These are phyloP conservation scores for Candida glucosophila DNA, from an alignment of 1,139 yeast species.

Conservation along the genomic window DNA sequence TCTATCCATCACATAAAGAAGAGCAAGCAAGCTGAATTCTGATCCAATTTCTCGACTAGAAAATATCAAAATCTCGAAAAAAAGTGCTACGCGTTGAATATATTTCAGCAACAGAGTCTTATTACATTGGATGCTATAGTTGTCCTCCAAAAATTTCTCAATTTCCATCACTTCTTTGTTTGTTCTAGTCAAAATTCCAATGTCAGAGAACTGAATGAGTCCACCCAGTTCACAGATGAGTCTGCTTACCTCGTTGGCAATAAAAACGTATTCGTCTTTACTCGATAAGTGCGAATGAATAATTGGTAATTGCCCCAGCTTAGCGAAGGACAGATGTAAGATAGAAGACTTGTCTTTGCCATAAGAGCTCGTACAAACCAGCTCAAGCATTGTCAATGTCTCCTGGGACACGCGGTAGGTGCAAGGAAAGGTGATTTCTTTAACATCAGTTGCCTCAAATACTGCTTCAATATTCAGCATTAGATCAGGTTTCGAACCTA, in stretches of 20 bases:
- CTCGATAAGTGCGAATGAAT: slow-evolving; percentile 17
- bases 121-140: slow-evolving; percentile 33
- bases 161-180: slow-evolving; percentile 45
- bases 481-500: slow-evolving; percentile 40
- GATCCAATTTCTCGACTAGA: slow-evolving; percentile 21
- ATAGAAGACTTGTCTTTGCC: slow-evolving; percentile 8
- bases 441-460: slow-evolving; percentile 16
- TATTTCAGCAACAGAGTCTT: slow-evolving; percentile 36
- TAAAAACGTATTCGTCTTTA: slow-evolving; percentile 29
- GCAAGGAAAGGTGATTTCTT: slow-evolving; percentile 30
- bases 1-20: slow-evolving; percentile 20
- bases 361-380: no score
- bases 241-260: slow-evolving; percentile 37
- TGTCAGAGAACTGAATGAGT: slow-evolving; percentile 37
- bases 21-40: slow-evolving; percentile 25
- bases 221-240: slow-evolving; percentile 40
- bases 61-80: slow-evolving; percentile 44
- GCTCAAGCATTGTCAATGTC: slow-evolving; percentile 34
- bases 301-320: slow-evolving; percentile 22
- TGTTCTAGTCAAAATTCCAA: slow-evolving; percentile 45
- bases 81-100: slow-evolving; percentile 25
- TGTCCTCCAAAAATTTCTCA: slow-evolving; percentile 24
- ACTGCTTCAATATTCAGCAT: slow-evolving; percentile 16
- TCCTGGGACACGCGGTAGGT: slow-evolving; percentile 56
- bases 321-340: slow-evolving; percentile 4